Conservation (phyloP, 176 grass and related monocot species). For the Olyra latifolia region DNA sequence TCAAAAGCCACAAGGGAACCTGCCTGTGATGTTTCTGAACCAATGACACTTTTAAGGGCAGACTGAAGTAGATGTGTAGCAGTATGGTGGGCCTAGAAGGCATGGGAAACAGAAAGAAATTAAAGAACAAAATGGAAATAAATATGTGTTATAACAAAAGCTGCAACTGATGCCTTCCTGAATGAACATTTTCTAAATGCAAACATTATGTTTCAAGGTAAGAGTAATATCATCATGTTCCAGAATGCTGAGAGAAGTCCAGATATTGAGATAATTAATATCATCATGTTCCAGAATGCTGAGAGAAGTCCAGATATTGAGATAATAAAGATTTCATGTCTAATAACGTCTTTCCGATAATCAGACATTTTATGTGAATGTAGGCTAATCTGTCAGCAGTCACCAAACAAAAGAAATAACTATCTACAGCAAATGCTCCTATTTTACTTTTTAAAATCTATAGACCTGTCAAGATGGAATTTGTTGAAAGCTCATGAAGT, state of each 20-base stretch:
- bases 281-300: not conserved
- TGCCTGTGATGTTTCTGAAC: constrained; percentile 91
- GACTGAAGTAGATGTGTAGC: constrained; percentile 96
- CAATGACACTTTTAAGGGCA: constrained; percentile 73
- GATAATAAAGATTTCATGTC: not conserved
- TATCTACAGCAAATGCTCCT: not conserved
- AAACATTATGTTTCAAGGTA: not conserved
- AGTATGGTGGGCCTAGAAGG: constrained; percentile 86
- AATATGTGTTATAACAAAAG: not conserved
- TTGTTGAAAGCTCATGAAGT: not conserved
- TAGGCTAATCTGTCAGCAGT: constrained; percentile 1
- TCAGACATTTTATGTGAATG: not conserved
- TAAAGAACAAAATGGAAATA: constrained; percentile 28
- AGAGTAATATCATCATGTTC: not conserved
- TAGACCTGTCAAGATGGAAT: not conserved
- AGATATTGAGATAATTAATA: constrained; percentile 30
- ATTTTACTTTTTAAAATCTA: constrained; percentile 16
- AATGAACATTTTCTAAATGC: not conserved
- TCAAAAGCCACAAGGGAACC: constrained; percentile 96
- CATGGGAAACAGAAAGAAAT: constrained; percentile 23
- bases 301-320: constrained; percentile 5
- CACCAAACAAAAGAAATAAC: not conserved
- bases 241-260: not conserved
- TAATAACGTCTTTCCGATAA: constrained; percentile 18
- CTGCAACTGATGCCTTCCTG: not conserved